These are phyloP conservation scores for Aspergillus cavernicola DNA, from an alignment of 495 filamentous ascomycete species.

Conservation along the genomic window DNA sequence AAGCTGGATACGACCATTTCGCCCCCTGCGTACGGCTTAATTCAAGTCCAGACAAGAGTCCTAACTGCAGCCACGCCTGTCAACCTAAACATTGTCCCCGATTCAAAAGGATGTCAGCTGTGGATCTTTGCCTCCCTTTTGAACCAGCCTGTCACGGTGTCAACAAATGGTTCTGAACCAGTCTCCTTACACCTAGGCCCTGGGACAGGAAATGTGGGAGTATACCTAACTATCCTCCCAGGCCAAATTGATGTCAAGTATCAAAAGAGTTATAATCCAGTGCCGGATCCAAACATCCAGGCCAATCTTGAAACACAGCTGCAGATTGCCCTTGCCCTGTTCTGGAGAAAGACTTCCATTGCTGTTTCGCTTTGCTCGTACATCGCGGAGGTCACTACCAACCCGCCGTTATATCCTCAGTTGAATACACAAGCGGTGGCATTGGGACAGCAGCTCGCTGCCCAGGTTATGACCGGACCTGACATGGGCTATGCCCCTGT, in stretches of 20 bases:
- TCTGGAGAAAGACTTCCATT: not conserved
- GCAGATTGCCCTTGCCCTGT: not conserved
- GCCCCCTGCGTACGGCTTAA: not conserved
- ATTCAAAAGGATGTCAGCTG: not conserved
- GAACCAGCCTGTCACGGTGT: not conserved
- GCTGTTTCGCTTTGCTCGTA: not conserved
- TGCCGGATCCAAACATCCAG: not conserved
- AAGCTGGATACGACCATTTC: not conserved
- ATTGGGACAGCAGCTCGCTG: slow-evolving; percentile 9
- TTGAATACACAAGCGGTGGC: slow-evolving; percentile 2
- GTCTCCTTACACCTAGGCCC: not conserved
- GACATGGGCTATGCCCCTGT: slow-evolving; percentile 1
- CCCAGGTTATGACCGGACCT: slow-evolving; percentile 5
- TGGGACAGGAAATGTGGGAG: not conserved
- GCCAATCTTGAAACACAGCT: not conserved
- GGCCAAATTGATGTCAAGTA: not conserved
- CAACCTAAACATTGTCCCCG: not conserved
- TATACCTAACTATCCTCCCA: not conserved
- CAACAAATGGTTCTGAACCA: not conserved
- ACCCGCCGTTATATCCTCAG: not conserved
- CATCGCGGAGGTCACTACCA: not conserved
- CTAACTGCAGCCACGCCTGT: not conserved
- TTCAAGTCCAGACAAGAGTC: not conserved
- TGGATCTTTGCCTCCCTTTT: slow-evolving; percentile 6
- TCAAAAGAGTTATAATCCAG: not conserved